Conservation (phyloP, 2,329 filamentous ascomycete genomes). For the Phialophora expanda region DNA sequence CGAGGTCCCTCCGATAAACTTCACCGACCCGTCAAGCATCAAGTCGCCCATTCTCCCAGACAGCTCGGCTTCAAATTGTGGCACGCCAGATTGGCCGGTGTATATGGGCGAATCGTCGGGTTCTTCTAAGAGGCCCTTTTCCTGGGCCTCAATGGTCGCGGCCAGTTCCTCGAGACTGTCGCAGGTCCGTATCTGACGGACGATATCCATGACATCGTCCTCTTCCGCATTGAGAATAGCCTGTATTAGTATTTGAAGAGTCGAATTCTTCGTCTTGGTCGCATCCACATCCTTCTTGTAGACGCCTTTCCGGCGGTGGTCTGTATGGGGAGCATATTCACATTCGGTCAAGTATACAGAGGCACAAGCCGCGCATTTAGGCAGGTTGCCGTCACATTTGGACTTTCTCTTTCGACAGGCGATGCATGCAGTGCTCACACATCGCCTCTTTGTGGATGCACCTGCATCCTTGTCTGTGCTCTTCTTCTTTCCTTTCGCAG, state of each 20-base stretch:
- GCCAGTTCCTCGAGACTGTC: slow-evolving; percentile 72
- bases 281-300: slow-evolving; percentile 93
- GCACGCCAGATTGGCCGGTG: slow-evolving; percentile 41
- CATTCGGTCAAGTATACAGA: slow-evolving; percentile 82
- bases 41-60: slow-evolving; percentile 93
- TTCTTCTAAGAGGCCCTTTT: slow-evolving; percentile 54
- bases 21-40: slow-evolving; percentile 80
- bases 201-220: slow-evolving; percentile 79
- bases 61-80: slow-evolving; percentile 74
- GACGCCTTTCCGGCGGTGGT: slow-evolving; percentile 93
- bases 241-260: slow-evolving; percentile 88
- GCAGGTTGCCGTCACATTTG: slow-evolving; percentile 89
- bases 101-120: slow-evolving; percentile 44
- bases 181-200: slow-evolving; percentile 86
- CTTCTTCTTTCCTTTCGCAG: slow-evolving; percentile 42
- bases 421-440: slow-evolving; percentile 83
- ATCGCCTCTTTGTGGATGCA: slow-evolving; percentile 66
- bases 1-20: slow-evolving; percentile 92
- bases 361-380: slow-evolving; percentile 92
- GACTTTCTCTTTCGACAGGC: slow-evolving; percentile 79
- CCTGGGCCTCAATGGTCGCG: slow-evolving; percentile 61
- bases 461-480: slow-evolving; percentile 42
- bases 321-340: slow-evolving; percentile 93
- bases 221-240: slow-evolving; percentile 90
- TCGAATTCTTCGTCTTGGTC: slow-evolving; percentile 83